Base-by-base conservation (phyloP, 768 basidiomycete genomes). In the Pleurotus tuber-regium region DNA sequence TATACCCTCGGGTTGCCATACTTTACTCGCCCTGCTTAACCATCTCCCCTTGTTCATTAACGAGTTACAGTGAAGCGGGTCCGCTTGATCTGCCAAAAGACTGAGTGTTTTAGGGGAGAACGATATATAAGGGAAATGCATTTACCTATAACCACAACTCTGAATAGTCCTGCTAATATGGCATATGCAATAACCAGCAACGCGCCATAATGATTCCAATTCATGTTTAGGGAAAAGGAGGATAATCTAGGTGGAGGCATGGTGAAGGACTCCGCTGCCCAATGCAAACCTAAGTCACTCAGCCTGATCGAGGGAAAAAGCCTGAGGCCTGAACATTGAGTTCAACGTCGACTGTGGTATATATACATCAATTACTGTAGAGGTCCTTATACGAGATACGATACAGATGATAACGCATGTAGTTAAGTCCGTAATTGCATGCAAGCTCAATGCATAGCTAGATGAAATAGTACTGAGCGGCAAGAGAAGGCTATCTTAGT, bases 1-100 rank as follows among this genome's bases (percentile, higher is more conserved):
- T 78, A 54, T 54, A 87, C 92, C 91, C 54, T 91, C 80, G 2
- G 93, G 93, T 63, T 97, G 93, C 93, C 93, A 97, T 60, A 85
- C 86, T 54, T 65, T 73, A 63, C 78, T 76, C 33, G 63, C 67
- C 21, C 68, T 64, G 63, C 92, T 92, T 50, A 92, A 65, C 92
- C 92, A 96, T 58, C 77, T 79, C 24, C 93, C 93, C 33, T 72
- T 73, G 42, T 76, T 85, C 41, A 93, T 65, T 23, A 94, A 66
- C 4, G 89, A 77, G 52, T 78, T 70, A 63, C 93, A 95, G 61
- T 82, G 87, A 48, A 79, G 72, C 11, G 86, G 82, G 66, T 94
- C 92, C 5, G 75, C 67, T 64, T 76, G 78, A 66, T 90, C 93
- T 93, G 55, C 33, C 28, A 21, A 25, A 35, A n/a, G 29, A 28